Evolutionary conservation across 768 basidiomycete genomes (phyloP), one percentile per base, ranked within the genome.

Genomic region (Lanmaoa rubissima): DNA sequence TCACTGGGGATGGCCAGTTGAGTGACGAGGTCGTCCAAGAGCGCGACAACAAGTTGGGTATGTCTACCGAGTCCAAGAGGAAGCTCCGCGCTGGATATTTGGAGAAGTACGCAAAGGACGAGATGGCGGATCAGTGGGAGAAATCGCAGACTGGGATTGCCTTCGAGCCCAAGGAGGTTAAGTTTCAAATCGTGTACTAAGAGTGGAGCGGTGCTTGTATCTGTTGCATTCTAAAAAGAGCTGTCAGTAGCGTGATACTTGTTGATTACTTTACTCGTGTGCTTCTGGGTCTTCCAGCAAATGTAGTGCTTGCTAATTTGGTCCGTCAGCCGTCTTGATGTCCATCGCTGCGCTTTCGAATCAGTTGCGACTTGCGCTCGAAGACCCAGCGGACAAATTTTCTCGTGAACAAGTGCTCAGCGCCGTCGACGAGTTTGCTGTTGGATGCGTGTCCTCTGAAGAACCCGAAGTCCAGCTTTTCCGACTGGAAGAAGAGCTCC

Each of bases 401-500:
- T 69, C 82, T n/a, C 67, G 83, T 16, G 68, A 76, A 35, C 82
- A 83, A 48, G 69, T 85, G 12, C 74, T 85, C 19, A 65, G 60
- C 6, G 62, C 75, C 12, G 74, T 85, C 19, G 85, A 89, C 63
- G 78, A 79, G 13, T 84, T 86, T 62, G 82, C 84, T 4, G 61
- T 71, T 19, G 78, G 80, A 59, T 81, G 76, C 63, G 69, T 74
- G n/a, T 74, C 77, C 12, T 78, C 80, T 21, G 71, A 77, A 28
- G 78, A 84, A 41, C 65, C 76, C 2, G 76, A 79, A 39, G 63
- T 64, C 28, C 71, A 78, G 14, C 69, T 84, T 21, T 68, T 70
- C 57, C 76, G 81, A 44, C 73, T 88, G 46, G 86, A 91, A 65
- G 82, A 87, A 59, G 84, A 90, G 59, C 78, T 92, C 13, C 85